Evolutionary conservation across 139 green algal genomes (phyloP).

Genomic region (Chlamydomonas sphaeroides): DNA sequence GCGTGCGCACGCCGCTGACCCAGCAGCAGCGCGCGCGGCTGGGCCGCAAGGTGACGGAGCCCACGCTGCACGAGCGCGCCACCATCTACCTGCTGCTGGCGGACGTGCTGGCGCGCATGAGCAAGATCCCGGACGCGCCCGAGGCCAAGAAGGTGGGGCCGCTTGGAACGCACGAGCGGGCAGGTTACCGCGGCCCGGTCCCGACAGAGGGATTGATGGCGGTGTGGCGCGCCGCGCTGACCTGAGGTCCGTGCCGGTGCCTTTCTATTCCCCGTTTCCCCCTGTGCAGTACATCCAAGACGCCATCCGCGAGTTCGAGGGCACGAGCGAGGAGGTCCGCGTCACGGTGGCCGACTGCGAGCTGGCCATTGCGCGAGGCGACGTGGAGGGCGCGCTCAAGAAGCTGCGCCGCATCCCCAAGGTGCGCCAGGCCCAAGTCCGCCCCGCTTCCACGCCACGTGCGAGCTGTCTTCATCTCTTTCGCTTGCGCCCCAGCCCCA

Average conservation of each 20-base stretch:
- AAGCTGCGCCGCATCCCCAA: constrained; percentile 56
- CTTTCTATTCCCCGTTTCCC: too few relatives aligned
- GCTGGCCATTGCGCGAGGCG: constrained; percentile 64
- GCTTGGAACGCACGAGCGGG: not conserved
- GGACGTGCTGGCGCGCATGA: constrained; percentile 58
- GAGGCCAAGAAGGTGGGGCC: constrained; percentile 75
- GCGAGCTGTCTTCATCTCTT: too few relatives aligned
- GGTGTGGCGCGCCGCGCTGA: too few relatives aligned
- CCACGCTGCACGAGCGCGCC: constrained; percentile 67
- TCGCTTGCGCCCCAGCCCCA: too few relatives aligned
- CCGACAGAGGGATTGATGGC: too few relatives aligned
- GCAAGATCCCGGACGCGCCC: constrained; percentile 66
- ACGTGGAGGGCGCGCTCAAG: constrained; percentile 70
- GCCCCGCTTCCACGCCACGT: too few relatives aligned
- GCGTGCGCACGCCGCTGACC: constrained; percentile 56
- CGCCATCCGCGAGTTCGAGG: constrained; percentile 73
- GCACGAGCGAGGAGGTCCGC: constrained; percentile 71
- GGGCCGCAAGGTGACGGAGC: constrained; percentile 40
- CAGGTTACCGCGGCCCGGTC: too few relatives aligned
- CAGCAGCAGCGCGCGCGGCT: constrained; percentile 51
- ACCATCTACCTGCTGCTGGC: constrained; percentile 77
- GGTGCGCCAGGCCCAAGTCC: too few relatives aligned
- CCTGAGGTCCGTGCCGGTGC: too few relatives aligned
- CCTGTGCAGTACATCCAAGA: constrained; percentile 68
- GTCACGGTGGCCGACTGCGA: constrained; percentile 78